Conservation (phyloP, 2,329 filamentous ascomycete genomes). For the Didymella arachidicola region DNA sequence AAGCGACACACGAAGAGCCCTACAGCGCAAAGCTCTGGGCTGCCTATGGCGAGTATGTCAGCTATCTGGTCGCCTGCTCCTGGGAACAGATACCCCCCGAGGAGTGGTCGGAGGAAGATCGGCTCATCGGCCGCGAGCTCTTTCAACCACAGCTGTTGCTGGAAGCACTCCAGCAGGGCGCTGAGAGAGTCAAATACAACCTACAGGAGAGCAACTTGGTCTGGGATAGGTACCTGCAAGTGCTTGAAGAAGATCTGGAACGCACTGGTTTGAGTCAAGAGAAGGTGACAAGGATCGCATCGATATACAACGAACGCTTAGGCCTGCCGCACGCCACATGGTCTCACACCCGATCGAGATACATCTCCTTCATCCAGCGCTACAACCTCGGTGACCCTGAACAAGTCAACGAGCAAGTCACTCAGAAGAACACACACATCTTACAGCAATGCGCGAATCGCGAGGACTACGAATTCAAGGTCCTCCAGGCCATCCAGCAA, state of each 20-base stretch:
- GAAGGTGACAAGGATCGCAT: slow-evolving; percentile 69
- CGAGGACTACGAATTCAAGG: slow-evolving; percentile 71
- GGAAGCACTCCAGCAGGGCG: slow-evolving; percentile 74
- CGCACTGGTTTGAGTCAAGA: slow-evolving; percentile 61
- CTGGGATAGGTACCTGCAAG: slow-evolving; percentile 80
- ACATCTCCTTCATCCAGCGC: slow-evolving; percentile 76
- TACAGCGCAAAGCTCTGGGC: slow-evolving; percentile 78
- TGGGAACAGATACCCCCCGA: slow-evolving; percentile 60
- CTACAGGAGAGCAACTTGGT: slow-evolving; percentile 78
- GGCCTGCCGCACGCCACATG: slow-evolving; percentile 76
- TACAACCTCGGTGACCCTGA: slow-evolving; percentile 78
- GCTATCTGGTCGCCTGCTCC: slow-evolving; percentile 72
- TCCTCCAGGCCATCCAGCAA: slow-evolving; percentile 66
- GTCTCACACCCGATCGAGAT: slow-evolving; percentile 76
- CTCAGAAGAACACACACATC: slow-evolving; percentile 67
- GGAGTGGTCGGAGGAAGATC: slow-evolving; percentile 70
- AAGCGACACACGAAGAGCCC: slow-evolving; percentile 74
- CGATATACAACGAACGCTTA: slow-evolving; percentile 74
- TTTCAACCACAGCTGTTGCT: slow-evolving; percentile 74
- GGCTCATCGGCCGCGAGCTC: slow-evolving; percentile 71
- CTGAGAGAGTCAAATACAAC: slow-evolving; percentile 75
- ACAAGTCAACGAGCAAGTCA: slow-evolving; percentile 73
- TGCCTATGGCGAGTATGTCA: slow-evolving; percentile 79
- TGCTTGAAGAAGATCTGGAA: slow-evolving; percentile 73
- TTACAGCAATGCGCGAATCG: slow-evolving; percentile 71